A percentile compares a stretch with the other conserved stretches of the same genome.
phyloP scores from a whole-genome alignment of 257 asterid genomes.

The Fraxinus excelsior region DNA sequence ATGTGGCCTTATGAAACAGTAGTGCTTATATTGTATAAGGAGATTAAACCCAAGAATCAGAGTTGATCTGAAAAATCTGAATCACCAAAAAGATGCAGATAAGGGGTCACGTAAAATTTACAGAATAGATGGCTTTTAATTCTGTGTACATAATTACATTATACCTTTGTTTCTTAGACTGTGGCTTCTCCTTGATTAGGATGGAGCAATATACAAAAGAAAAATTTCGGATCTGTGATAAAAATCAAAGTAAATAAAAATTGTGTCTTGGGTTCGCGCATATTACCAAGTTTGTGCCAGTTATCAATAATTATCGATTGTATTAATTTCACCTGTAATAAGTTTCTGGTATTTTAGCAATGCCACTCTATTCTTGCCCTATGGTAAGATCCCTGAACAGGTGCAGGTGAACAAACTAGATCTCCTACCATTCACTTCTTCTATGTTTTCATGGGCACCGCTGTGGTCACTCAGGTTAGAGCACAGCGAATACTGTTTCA shows the following conservation, averaged over 20 bases:
- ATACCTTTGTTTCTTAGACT: too few species aligned
- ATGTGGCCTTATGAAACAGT: neutral
- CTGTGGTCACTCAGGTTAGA: neutral
- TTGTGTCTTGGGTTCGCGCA: neutral
- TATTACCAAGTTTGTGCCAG: neutral
- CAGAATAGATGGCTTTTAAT: neutral
- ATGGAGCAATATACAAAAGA: too few species aligned
- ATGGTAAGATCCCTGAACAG: neutral
- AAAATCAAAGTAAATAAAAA: neutral
- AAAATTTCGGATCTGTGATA: too few species aligned
- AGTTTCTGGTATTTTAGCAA: neutral
- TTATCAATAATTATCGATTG: constrained; percentile 10
- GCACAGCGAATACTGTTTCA: constrained; percentile 9
- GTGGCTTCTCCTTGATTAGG: too few species aligned
- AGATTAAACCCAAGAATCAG: constrained; percentile 3
- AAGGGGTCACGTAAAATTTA: neutral
- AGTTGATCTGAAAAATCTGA: neutral
- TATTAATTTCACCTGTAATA: neutral
- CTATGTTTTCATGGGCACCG: constrained; percentile 11
- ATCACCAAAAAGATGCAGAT: neutral
- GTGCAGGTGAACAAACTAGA: constrained; percentile 18
- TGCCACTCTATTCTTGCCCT: neutral
- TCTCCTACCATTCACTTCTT: neutral
- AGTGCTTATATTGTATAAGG: neutral
- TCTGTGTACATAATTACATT: too few species aligned